Evolutionary conservation across 495 filamentous ascomycete genomes (phyloP), one percentile per base, ranked within the genome.

Genomic region (Thermochaetoides thermophila): DNA sequence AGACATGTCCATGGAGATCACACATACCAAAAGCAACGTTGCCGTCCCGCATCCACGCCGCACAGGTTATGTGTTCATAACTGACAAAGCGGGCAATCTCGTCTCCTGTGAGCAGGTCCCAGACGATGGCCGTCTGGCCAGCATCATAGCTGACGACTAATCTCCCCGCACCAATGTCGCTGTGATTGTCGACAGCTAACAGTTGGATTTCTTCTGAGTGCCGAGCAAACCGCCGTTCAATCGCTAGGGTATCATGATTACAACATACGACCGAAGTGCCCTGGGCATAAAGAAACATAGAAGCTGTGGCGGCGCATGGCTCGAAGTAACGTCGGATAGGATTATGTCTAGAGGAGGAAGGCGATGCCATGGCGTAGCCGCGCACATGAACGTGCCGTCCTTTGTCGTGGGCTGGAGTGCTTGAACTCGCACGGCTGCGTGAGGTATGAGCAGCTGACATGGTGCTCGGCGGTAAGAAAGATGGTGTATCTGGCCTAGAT

Each of bases 1-100:
- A n/a, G n/a, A n/a, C n/a, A n/a, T n/a, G 29, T 27, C 6, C 28
- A 25, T 33, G 13, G 34, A 39, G 20, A 20, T 31, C 15, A 12
- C 17, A 47, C 68, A 52, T 64, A 93, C 87, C 89, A 63, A 96
- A 95, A 32, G 83, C 87, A 37, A 97, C 74, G 66, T 95, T 92
- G 24, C 91, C 89, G 62, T 95, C 94, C 29, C 78, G 72, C 89
- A 97, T 94, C 85, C 87, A 97, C 12, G 81, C 66, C 29, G 89
- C 89, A 29, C 81, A 76, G 24, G 70, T 72, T 35, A 97, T 69
- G 39, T 77, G 69, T 50, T 94, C 85, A 48, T 92, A 95, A 0
- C 84, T 84, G 32, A 76, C 76, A 55, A 95, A 95, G 29, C 86
- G 69, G 12, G 89, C 77, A 39, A 94, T 70, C 48, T 93, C 85